Base-by-base conservation (phyloP, 805 yeast species). In the Suhomyces sp. region DNA sequence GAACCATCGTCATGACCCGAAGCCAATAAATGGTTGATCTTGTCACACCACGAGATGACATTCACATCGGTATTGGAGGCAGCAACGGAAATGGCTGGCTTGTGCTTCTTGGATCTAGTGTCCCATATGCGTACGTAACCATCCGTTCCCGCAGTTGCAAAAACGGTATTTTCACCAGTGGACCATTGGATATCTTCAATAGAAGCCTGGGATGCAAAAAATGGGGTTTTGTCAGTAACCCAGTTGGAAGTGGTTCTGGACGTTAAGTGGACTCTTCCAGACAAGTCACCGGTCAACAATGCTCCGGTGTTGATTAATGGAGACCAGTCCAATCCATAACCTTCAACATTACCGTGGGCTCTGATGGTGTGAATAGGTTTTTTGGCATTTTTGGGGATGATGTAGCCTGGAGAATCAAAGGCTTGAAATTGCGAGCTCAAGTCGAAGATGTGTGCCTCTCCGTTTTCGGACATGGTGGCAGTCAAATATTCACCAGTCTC, bases 141-240 rank as follows among this genome's bases (percentile, higher is more conserved):
- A 56, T 93, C 98, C 39, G 84, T 74, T 11, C 96, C 97, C 28
- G 84, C 91, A 15, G 95, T 78, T n/a, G 97, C 95, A 58, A 93
- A 93, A 19, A 93, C 98, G 0, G 97, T 88, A 44, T 75, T 76
- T 58, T 93, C 98, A 4, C 90, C 77, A 35, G 83, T 83, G 9
- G 96, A 86, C 97, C 98, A 93, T 63, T 93, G 98, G 39, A 93
- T 77, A 56, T 93, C 98, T 65, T 93, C 98, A 40, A 93, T 83
- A n/a, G 93, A 84, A 25, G 84, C 69, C 37, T 79, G 74, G 16
- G 76, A 72, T 43, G 83, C 81, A 39, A 67, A 71, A 61, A 79
- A 93, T 20, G 97, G 86, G 8, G 81, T 77, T 51, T 80, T 79
- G 50, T 91, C 97, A 2, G 98, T 88, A 29, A 71, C 68, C 96